Percentiles rank a stretch among this genome's conserved stretches.
Conservation (phyloP, 805 yeast species). For the Wickerhamomyces pijperi region DNA sequence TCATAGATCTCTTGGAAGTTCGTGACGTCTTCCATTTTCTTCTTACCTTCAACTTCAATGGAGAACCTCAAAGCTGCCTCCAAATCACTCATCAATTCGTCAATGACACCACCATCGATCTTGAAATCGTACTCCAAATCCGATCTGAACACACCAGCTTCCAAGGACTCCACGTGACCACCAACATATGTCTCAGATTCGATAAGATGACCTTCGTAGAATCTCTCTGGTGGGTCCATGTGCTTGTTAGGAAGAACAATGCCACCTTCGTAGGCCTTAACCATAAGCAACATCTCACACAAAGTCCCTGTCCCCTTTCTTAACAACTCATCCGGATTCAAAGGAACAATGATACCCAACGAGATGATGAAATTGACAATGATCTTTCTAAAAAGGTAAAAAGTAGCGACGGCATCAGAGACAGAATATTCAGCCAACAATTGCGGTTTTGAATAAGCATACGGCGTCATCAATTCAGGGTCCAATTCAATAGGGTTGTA, state of each 20-base stretch:
- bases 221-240: conserved; percentile 86
- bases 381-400: conserved; percentile 88
- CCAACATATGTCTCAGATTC: conserved; percentile 98
- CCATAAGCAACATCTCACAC: conserved; percentile 96
- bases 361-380: conserved; percentile 97
- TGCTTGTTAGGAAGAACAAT: conserved; percentile 90
- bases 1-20: conserved; percentile 70
- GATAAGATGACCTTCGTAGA: conserved; percentile 85
- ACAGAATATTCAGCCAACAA: conserved; percentile 91
- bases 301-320: conserved; percentile 97
- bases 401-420: conserved; percentile 98
- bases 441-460: conserved; percentile 91
- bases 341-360: conserved; percentile 87
- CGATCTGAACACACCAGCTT: conserved; percentile 94
- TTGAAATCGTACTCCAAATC: conserved; percentile 70
- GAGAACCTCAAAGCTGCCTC: conserved; percentile 73
- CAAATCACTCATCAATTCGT: conserved; percentile 63
- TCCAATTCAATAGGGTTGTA: conserved; percentile 94
- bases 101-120: conserved; percentile 73
- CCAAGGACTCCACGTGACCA: conserved; percentile 95
- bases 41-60: conserved; percentile 69
- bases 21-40: conserved; percentile 62
- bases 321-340: conserved; percentile 91
- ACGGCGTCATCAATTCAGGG: conserved; percentile 97
- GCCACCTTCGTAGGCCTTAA: conserved; percentile 72